Evolutionary conservation across 768 basidiomycete genomes (phyloP).

Genomic region (Roridomyces roridus): DNA sequence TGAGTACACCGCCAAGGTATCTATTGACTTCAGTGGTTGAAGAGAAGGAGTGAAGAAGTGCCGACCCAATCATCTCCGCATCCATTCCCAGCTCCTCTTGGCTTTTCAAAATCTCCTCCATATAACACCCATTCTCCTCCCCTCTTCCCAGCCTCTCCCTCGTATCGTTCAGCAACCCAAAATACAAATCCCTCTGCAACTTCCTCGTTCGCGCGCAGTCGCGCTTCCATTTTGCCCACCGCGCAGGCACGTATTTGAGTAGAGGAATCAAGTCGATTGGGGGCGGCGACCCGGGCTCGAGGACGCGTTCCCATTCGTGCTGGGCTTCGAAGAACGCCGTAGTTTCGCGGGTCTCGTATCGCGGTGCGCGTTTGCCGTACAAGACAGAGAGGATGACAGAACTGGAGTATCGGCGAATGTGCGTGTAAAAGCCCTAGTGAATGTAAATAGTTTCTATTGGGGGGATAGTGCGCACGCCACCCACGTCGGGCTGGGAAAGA

Average conservation of each 20-base stretch:
- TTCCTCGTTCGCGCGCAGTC: constrained; percentile 27
- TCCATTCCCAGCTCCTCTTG: constrained; percentile 13
- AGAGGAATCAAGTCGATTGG: constrained; percentile 43
- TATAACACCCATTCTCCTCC: constrained; percentile 33
- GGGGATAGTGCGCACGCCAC: no score
- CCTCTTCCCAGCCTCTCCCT: constrained; percentile 32
- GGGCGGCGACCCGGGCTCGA: constrained; percentile 41
- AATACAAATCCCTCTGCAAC: constrained; percentile 36
- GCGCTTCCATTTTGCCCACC: constrained; percentile 42
- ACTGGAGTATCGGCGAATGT: constrained; percentile 35
- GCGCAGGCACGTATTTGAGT: constrained; percentile 38
- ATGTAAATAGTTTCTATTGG: background rate
- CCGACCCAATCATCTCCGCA: constrained; percentile 11
- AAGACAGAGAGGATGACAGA: constrained; percentile 38
- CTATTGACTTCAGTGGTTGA: constrained; percentile 15
- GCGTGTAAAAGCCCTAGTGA: constrained; percentile 36
- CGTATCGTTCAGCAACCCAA: constrained; percentile 32
- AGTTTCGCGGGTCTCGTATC: constrained; percentile 29
- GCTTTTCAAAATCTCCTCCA: constrained; percentile 36
- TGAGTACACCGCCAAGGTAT: constrained; percentile 35
- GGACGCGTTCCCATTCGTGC: constrained; percentile 30
- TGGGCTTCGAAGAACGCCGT: constrained; percentile 33
- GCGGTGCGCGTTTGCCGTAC: constrained; percentile 38
- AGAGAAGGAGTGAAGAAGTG: background rate
- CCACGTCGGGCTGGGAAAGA: constrained; percentile 8